A percentile compares a stretch with the other conserved stretches of the same genome.
These are phyloP conservation scores for Cyberlindnera subsufficiens DNA, from an alignment of 805 yeast genomes.

Conservation along the genomic window DNA sequence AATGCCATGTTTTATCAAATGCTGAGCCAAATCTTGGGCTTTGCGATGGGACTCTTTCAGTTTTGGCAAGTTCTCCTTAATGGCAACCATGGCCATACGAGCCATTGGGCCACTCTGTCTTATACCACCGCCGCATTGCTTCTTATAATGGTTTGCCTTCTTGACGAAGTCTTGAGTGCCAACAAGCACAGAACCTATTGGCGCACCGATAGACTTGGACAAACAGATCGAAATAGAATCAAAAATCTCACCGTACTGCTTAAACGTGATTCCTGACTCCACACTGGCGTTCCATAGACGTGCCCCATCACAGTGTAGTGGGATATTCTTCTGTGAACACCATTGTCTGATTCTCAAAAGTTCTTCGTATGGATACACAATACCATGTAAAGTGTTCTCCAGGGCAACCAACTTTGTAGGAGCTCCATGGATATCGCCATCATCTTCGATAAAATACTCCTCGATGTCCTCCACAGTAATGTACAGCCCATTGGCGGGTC, in stretches of 20 bases:
- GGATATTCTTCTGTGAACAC: slow-evolving; percentile 53
- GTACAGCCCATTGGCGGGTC: slow-evolving; percentile 69
- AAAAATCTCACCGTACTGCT: slow-evolving; percentile 68
- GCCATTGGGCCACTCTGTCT: slow-evolving; percentile 82
- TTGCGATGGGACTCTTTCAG: slow-evolving; percentile 40
- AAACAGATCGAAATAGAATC: slow-evolving; percentile 86
- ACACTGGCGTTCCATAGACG: slow-evolving; percentile 85
- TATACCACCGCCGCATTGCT: slow-evolving; percentile 92
- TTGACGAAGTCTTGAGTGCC: slow-evolving; percentile 53
- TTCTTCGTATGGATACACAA: slow-evolving; percentile 75
- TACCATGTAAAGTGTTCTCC: slow-evolving; percentile 87
- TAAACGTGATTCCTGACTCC: slow-evolving; percentile 47
- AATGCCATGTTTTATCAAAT: slow-evolving; percentile 48
- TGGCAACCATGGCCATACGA: slow-evolving; percentile 70
- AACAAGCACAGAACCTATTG: slow-evolving; percentile 85
- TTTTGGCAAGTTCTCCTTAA: slow-evolving; percentile 59
- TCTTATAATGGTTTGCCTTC: slow-evolving; percentile 79
- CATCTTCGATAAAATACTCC: slow-evolving; percentile 56
- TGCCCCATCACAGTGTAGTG: slow-evolving; percentile 91
- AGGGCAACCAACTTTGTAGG: slow-evolving; percentile 81
- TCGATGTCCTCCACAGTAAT: slow-evolving; percentile 76
- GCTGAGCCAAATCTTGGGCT: slow-evolving; percentile 46
- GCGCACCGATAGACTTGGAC: slow-evolving; percentile 90
- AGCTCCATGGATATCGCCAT: slow-evolving; percentile 81
- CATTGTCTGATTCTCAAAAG: slow-evolving; percentile 63